These are phyloP conservation scores for Wickerhamiella azymoides DNA, from an alignment of 805 yeast genomes.

Conservation along the genomic window DNA sequence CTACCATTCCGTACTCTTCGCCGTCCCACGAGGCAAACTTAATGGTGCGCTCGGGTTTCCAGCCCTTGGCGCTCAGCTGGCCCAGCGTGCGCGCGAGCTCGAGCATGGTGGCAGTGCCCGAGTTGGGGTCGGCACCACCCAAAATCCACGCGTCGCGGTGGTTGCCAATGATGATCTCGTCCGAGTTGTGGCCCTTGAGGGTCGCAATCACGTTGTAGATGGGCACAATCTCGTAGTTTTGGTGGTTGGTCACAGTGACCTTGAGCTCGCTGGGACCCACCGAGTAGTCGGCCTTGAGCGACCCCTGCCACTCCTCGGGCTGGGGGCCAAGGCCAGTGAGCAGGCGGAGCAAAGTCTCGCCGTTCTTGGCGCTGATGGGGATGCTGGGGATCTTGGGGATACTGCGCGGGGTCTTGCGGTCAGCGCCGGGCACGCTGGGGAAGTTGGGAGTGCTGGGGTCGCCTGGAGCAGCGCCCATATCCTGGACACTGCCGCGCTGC, in stretches of 20 bases:
- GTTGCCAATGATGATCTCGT: slow-evolving; percentile 54
- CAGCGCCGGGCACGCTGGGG: slow-evolving; percentile 38
- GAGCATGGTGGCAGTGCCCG: slow-evolving; percentile 51
- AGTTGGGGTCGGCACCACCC: slow-evolving; percentile 72
- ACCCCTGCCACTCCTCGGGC: slow-evolving; percentile 33
- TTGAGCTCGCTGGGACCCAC: slow-evolving; percentile 37
- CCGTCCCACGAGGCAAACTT: slow-evolving; percentile 73
- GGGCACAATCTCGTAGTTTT: slow-evolving; percentile 47
- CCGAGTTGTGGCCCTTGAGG: slow-evolving; percentile 40
- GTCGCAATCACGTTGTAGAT: slow-evolving; percentile 51
- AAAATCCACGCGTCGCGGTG: slow-evolving; percentile 74
- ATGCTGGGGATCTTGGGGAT: slow-evolving; percentile 61
- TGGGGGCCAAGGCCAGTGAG: slow-evolving; percentile 44
- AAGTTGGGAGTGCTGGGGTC: slow-evolving; percentile 66
- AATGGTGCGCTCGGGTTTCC: slow-evolving; percentile 63
- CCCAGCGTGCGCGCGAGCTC: slow-evolving; percentile 52
- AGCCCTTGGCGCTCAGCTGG: slow-evolving; percentile 39
- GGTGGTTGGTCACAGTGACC: slow-evolving; percentile 45
- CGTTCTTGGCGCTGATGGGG: slow-evolving; percentile 56
- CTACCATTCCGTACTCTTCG: slow-evolving; percentile 57
- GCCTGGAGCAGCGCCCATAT: slow-evolving; percentile 48
- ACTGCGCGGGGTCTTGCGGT: slow-evolving; percentile 33
- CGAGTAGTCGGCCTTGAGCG: slow-evolving; percentile 32
- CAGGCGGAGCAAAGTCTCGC: slow-evolving; percentile 43
- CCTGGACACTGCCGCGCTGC: slow-evolving; percentile 64